Base-by-base conservation (phyloP, 2,329 filamentous ascomycete genomes). In the Fusarium sulawesiense region DNA sequence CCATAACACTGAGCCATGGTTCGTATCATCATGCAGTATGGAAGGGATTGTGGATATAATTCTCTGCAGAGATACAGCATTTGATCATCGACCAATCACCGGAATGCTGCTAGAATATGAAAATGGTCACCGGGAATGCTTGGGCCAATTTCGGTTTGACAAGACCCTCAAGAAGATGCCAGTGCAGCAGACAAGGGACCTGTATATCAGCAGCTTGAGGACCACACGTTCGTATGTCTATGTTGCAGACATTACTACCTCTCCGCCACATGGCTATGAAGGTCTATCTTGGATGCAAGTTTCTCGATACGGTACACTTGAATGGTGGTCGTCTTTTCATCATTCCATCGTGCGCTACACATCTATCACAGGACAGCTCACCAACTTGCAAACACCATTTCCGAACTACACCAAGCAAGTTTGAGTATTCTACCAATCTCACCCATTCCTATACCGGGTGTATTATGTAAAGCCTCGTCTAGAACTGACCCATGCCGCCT, bases 11-110 rank as follows among this genome's bases (percentile, higher is more conserved):
- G 55, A 60, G 34, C 7, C 55, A 23, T 64, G 55, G 51, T 60
- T 68, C 5, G 46, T 68, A 27, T 68, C 63, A 30, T 68, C 54
- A 16, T 66, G 58, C 30, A 57, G 12, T 12, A 64, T 66, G 50
- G 20, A 60, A 46, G 63, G 59, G 4, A 23, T 64, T 11, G 21
- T 57, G 34, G 44, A 54, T 27, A 44, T 68, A 18, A 57, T 37
- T 40, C 46, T 68, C n/a, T 64, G 66, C 10, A 66, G 59, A 50
- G 59, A 68, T 46, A 11, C 42, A 30, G 40, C 30, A 46, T 6
- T 48, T 25, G 21, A 14, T 14, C 58, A 66, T 56, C 40, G 23
- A 16, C 63, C 55, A 8, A 60, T 68, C 13, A 40, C 32, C 2
- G 58, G 55, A 3, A 54, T 64, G 5, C 16, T 69, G 16, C 18